Conservation (phyloP, 1,139 yeast genomes). For the Yamadazyma spencermartinsiae region DNA sequence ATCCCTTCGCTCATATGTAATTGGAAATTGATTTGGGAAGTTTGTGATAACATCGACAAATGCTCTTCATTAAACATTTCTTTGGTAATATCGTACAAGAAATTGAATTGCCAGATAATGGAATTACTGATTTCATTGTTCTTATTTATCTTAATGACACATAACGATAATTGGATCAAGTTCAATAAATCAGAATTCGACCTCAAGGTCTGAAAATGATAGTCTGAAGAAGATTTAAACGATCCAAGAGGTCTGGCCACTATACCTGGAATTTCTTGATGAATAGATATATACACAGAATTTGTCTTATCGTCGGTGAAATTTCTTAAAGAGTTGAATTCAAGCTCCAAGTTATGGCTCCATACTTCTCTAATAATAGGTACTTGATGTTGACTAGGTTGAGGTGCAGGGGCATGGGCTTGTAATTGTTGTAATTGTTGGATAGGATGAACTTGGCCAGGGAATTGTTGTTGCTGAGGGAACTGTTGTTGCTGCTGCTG, state of each 20-base stretch:
- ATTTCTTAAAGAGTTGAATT: conserved; percentile 71
- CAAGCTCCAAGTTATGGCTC: conserved; percentile 80
- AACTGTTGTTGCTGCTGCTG: conserved; percentile 16
- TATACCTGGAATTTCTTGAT: conserved; percentile 95
- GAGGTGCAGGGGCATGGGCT: conserved; percentile 10
- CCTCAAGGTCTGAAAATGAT: conserved; percentile 93
- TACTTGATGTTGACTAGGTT: conserved; percentile 22
- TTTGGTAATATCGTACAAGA: conserved; percentile 68
- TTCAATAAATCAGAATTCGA: conserved; percentile 85
- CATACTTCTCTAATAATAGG: conserved; percentile 73
- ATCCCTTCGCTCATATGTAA: conserved; percentile 79
- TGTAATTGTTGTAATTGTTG: conserved; percentile 17
- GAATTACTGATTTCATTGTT: conserved; percentile 66
- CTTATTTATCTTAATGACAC: conserved; percentile 68
- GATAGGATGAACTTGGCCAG: conserved; percentile 7
- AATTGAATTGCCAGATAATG: conserved; percentile 94
- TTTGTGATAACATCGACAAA: conserved; percentile 65
- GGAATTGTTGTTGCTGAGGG: conserved; percentile 12
- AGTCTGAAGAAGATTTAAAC: conserved; percentile 85
- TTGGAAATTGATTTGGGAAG: conserved; percentile 81
- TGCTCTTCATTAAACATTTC: conserved; percentile 87
- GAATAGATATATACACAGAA: conserved; percentile 61
- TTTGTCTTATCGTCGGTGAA: conserved; percentile 66
- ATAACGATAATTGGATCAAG: conserved; percentile 84
- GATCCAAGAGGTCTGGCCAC: conserved; percentile 97